Conservation (phyloP, 192 early-diverging fungal species). For the Backusella westeae region DNA sequence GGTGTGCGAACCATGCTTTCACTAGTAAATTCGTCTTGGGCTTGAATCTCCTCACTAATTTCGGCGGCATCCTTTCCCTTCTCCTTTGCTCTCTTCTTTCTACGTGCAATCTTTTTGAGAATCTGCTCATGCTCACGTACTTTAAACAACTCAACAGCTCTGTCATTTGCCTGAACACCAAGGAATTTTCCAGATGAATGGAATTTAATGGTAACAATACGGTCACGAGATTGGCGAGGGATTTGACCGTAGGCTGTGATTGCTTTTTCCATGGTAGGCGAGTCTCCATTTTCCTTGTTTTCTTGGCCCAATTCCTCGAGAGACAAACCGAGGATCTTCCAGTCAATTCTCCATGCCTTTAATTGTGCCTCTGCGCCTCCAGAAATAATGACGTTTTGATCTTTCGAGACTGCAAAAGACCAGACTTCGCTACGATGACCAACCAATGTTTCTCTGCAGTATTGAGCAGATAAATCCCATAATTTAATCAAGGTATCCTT, state of each 20-base stretch:
- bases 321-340: slow-evolving; percentile 45
- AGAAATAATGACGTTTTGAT: slow-evolving; percentile 71
- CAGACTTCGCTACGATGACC: slow-evolving; percentile 94
- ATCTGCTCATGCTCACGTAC: slow-evolving; percentile 77
- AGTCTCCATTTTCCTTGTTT: neutral
- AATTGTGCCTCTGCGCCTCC: slow-evolving; percentile 84
- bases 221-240: slow-evolving; percentile 77
- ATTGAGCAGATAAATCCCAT: slow-evolving; percentile 93
- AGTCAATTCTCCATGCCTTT: slow-evolving; percentile 86
- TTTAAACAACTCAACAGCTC: slow-evolving; percentile 81
- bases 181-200: slow-evolving; percentile 78
- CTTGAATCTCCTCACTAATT: slow-evolving; percentile 52
- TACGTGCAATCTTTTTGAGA: slow-evolving; percentile 77
- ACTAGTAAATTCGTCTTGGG: slow-evolving; percentile 75
- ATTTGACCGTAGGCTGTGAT: slow-evolving; percentile 75
- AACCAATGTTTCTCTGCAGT: slow-evolving; percentile 93
- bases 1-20: slow-evolving; percentile 70
- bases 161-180: slow-evolving; percentile 78
- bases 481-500: slow-evolving; percentile 96
- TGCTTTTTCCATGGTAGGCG: slow-evolving; percentile 51
- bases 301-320: slow-evolving; percentile 48
- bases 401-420: slow-evolving; percentile 71
- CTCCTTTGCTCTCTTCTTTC: slow-evolving; percentile 74
- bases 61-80: slow-evolving; percentile 55
- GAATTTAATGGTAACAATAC: slow-evolving; percentile 75